A percentile compares a stretch with the other conserved stretches of the same genome.
These are phyloP conservation scores for Pyrenophora teres DNA, from an alignment of 2,329 filamentous ascomycete species.

Conservation along the genomic window DNA sequence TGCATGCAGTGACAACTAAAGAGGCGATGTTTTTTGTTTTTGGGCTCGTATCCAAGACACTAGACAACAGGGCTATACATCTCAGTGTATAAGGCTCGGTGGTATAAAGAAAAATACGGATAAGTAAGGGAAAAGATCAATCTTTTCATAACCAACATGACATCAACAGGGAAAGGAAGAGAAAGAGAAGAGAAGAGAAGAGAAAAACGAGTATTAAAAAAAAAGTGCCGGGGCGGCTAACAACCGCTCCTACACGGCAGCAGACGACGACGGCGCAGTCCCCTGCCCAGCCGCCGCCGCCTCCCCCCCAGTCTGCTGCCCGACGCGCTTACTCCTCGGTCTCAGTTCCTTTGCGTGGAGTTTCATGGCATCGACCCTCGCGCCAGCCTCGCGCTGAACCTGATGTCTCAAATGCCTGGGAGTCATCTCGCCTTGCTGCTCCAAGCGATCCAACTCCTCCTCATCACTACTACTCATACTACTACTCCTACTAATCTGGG, in stretches of 20 bases:
- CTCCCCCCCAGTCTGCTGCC: constrained; percentile 15
- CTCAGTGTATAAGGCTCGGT: too few species aligned
- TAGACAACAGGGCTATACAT: too few species aligned
- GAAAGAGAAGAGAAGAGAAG: not conserved
- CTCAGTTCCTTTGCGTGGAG: constrained; percentile 31
- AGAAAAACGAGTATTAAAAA: not conserved
- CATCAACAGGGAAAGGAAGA: not conserved
- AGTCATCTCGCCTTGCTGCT: constrained; percentile 27
- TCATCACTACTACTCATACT: constrained; percentile 61
- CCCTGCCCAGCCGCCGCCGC: not conserved
- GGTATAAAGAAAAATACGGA: not conserved
- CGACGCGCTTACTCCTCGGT: constrained; percentile 27
- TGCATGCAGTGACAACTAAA: too few species aligned
- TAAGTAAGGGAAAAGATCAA: too few species aligned
- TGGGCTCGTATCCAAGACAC: too few species aligned
- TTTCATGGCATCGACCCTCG: constrained; percentile 31
- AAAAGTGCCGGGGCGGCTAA: not conserved
- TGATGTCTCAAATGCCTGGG: constrained; percentile 37
- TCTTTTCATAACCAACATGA: not conserved
- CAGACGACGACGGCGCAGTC: not conserved
- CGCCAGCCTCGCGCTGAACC: constrained; percentile 31
- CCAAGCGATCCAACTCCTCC: constrained; percentile 57
- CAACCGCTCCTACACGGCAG: too few species aligned
- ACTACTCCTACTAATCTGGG: constrained; percentile 55
- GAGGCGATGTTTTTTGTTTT: too few species aligned